These are phyloP conservation scores for Gigaspora rosea DNA, from an alignment of 192 early-diverging fungal species.

Conservation along the genomic window DNA sequence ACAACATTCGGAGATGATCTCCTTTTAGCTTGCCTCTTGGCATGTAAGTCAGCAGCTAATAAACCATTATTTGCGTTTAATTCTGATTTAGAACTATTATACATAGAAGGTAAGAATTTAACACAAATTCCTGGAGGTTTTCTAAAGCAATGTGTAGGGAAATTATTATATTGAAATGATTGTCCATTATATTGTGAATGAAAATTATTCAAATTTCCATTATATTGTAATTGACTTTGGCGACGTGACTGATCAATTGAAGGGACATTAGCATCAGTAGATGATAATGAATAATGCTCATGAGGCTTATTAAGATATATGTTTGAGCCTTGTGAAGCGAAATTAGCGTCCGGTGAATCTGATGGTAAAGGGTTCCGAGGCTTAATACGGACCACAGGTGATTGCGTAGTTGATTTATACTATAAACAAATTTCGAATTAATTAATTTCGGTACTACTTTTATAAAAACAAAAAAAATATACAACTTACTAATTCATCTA, in stretches of 20 bases:
- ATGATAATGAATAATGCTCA: slow-evolving; percentile 13
- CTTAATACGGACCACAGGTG: slow-evolving; percentile 43
- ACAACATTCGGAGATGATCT: slow-evolving; percentile 2
- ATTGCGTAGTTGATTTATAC: slow-evolving; percentile 30
- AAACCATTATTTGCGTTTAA: neutral
- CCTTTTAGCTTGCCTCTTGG: slow-evolving; percentile 11
- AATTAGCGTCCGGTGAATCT: slow-evolving; percentile 19
- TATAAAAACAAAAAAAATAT: neutral
- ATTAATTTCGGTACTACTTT: neutral
- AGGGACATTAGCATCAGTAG: neutral
- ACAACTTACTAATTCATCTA: slow-evolving; percentile 29
- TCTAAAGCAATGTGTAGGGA: neutral
- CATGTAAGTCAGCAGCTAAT: slow-evolving; percentile 6
- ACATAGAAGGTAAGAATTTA: slow-evolving; percentile 20
- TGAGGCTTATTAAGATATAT: neutral
- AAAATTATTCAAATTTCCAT: neutral
- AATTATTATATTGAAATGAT: neutral
- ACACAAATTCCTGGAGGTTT: slow-evolving; percentile 20
- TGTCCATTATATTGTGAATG: slow-evolving; percentile 10
- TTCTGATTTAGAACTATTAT: slow-evolving; percentile 15
- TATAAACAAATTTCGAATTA: neutral
- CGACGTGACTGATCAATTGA: slow-evolving; percentile 7
- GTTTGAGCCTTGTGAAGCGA: slow-evolving; percentile 4
- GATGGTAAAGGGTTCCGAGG: slow-evolving; percentile 44
- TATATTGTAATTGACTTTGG: neutral